Conservation (phyloP, 2,329 filamentous ascomycete genomes). For the Trichoderma koningiopsis region DNA sequence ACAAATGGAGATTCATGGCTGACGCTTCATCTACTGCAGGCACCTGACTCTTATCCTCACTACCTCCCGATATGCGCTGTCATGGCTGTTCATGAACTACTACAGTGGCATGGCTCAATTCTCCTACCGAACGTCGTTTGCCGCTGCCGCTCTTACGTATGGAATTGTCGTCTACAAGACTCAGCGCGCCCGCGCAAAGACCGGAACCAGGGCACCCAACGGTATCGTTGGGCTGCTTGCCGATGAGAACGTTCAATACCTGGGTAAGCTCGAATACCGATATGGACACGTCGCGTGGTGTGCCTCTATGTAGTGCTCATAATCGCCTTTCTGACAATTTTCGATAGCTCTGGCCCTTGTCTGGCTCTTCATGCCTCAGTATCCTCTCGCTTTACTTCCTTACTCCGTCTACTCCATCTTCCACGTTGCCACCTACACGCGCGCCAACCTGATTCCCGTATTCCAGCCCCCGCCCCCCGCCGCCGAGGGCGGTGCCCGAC, state of each 20-base stretch:
- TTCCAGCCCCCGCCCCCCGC: slow-evolving; percentile 68
- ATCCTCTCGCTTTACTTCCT: slow-evolving; percentile 85
- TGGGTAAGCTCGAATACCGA: slow-evolving; percentile 63
- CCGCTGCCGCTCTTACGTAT: slow-evolving; percentile 88
- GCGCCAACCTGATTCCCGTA: slow-evolving; percentile 88
- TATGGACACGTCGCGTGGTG: neutral
- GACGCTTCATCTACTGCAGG: slow-evolving; percentile 47
- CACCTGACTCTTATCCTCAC: slow-evolving; percentile 84
- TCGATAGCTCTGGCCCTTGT: slow-evolving; percentile 82
- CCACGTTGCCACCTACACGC: slow-evolving; percentile 96
- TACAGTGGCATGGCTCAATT: slow-evolving; percentile 75
- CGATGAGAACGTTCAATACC: slow-evolving; percentile 98
- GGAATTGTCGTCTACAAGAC: slow-evolving; percentile 99
- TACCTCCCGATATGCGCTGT: slow-evolving; percentile 80
- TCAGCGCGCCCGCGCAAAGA: slow-evolving; percentile 80
- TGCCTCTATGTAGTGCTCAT: neutral
- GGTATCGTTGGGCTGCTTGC: slow-evolving; percentile 68
- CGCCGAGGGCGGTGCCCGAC: slow-evolving; percentile 55
- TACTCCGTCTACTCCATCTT: slow-evolving; percentile 98
- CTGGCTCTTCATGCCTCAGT: slow-evolving; percentile 91
- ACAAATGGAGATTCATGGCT: neutral
- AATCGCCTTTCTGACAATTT: neutral
- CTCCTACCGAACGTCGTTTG: slow-evolving; percentile 86
- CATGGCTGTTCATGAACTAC: slow-evolving; percentile 87
- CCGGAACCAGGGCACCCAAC: slow-evolving; percentile 62